Conservation (phyloP, 192 early-diverging fungal species). For the Diversispora eburnea region DNA sequence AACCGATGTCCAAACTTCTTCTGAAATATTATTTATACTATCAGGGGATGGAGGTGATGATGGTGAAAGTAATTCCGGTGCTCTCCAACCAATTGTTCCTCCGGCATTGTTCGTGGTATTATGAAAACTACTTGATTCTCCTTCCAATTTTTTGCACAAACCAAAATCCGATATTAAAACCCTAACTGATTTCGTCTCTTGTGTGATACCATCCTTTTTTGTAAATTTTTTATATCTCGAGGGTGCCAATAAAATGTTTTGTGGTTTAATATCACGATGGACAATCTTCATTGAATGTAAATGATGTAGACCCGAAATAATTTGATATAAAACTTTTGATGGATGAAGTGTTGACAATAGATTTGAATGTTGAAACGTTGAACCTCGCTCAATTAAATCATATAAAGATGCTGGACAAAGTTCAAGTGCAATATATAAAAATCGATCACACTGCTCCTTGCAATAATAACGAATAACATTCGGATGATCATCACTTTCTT, state of each 20-base stretch:
- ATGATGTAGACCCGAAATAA: constrained; percentile 81
- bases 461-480: constrained; percentile 96
- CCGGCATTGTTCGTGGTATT: constrained; percentile 78
- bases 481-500: constrained; percentile 92
- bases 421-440: constrained; percentile 97
- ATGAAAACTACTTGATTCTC: constrained; percentile 91
- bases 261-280: constrained; percentile 96
- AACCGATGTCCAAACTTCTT: constrained; percentile 11
- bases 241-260: constrained; percentile 82
- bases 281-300: constrained; percentile 94
- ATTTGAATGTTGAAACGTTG: constrained; percentile 41
- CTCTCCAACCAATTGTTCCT: constrained; percentile 96
- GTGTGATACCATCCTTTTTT: constrained; percentile 31
- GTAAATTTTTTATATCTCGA: constrained; percentile 34
- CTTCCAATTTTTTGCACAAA: constrained; percentile 88
- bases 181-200: constrained; percentile 40
- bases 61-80: constrained; percentile 74
- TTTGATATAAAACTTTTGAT: constrained; percentile 73
- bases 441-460: constrained; percentile 82
- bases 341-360: constrained; percentile 56
- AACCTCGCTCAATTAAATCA: constrained; percentile 73
- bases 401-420: constrained; percentile 84
- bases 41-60: constrained; percentile 21
- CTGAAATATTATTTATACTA: not conserved
- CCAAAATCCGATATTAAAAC: constrained; percentile 98